Base-by-base conservation (phyloP, 1,139 yeast species). In the Debaryomycetaceae sp. region DNA sequence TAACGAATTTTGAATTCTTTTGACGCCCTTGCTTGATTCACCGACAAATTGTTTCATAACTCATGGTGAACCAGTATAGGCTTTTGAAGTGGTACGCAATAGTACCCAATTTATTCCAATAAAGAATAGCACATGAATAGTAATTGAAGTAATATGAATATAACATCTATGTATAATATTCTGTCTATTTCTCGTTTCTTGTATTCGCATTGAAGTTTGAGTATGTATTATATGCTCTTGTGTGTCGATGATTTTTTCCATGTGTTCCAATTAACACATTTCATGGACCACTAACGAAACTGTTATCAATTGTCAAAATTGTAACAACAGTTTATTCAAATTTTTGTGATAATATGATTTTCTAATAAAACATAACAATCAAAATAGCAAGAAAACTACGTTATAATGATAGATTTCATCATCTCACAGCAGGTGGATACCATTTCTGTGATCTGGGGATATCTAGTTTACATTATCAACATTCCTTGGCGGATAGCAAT, bases 401-500 rank as follows among this genome's bases (percentile, higher is more conserved):
- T 8, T 27, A 27, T 27, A 11, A 27, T 27, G 11, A 4, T 27
- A 11, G 31, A 27, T 3, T 8, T 27, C 8, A 27, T 8, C 11
- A 27, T 41, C 36, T 36, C 43, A 41, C 43, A 41, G 39, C 43
- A 39, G 37, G 31, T 27, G 31, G 4, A 8, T 27, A 11, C 31
- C 11, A 27, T 27, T 2, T 2, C 31, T 8, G 11, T 8, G 11
- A 7, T 27, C 8, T 27, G 31, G 31, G 31, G 31, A 8, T 27
- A 27, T 27, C 8, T 11, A 27, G 11, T 8, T 7, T 27, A 27
- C 11, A 27, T 11, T 7, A 7, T 27, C 8, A 8, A 27, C 31
- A 27, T 27, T 8, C 31, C 31, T 27, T 8, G 8, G 8, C 31
- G 4, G 8, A 8, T 27, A 11, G 11, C 11, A 27, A 11, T 27